Conservation (phyloP, 1,284 basidiomycete genomes). For the Trametes polyzona region DNA sequence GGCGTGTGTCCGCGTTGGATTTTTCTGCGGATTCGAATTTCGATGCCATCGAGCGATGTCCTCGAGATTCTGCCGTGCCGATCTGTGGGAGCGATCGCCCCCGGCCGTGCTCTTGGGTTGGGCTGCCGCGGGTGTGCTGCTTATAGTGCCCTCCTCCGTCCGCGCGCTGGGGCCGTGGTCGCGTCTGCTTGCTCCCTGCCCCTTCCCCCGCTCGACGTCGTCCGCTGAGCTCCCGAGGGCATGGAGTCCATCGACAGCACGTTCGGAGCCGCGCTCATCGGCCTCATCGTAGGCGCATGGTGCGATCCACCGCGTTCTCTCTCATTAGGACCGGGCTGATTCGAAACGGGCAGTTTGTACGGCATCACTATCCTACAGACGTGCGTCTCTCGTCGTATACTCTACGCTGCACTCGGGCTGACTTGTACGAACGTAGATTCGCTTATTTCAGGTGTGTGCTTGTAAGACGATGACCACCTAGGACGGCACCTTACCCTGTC, state of each 20-base stretch:
- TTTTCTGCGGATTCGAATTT: neutral
- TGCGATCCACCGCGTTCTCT: conserved; percentile 17
- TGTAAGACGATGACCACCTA: no score
- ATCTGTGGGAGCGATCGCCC: neutral
- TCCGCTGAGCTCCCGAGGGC: neutral
- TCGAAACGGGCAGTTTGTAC: conserved; percentile 26
- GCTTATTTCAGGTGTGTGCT: conserved; percentile 30
- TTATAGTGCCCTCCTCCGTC: neutral
- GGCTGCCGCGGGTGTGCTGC: neutral
- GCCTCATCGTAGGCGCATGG: conserved; percentile 32
- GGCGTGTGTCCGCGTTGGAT: neutral
- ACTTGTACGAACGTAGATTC: conserved; percentile 11
- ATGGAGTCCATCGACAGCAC: conserved; percentile 29
- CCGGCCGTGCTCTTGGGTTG: neutral
- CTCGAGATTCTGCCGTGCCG: neutral
- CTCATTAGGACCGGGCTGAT: neutral
- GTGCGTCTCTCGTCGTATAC: conserved; percentile 9
- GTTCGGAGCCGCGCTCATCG: conserved; percentile 33
- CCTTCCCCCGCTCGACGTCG: neutral
- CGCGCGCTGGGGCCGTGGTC: neutral
- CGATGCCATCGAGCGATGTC: no score
- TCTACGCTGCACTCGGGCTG: neutral
- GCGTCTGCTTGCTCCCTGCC: neutral
- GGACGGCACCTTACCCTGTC: neutral
- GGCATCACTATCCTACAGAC: conserved; percentile 36